Conservation (phyloP, 192 early-diverging fungal species). For the Coemansia guatemalensis region DNA sequence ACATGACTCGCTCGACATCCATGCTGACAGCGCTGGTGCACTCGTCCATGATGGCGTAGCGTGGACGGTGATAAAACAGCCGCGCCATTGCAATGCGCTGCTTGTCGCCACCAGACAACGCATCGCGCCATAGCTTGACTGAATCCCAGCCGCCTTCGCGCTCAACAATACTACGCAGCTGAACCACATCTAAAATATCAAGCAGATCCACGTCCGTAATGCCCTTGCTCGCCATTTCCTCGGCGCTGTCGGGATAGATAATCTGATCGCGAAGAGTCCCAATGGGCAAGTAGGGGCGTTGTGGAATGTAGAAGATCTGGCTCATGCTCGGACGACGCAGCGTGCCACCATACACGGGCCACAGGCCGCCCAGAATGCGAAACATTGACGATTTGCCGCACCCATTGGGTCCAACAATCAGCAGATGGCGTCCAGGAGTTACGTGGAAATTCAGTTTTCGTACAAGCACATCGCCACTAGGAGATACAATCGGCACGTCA, state of each 20-base stretch:
- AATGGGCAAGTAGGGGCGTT: constrained; percentile 93
- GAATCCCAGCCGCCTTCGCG: constrained; percentile 90
- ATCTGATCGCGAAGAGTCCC: constrained; percentile 96
- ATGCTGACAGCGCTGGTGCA: constrained; percentile 89
- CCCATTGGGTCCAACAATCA: constrained; percentile 95
- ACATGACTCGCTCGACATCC: constrained; percentile 93
- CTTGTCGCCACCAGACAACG: constrained; percentile 96
- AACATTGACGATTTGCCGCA: constrained; percentile 93
- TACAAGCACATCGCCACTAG: constrained; percentile 92
- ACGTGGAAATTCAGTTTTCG: constrained; percentile 84
- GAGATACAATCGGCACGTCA: constrained; percentile 91
- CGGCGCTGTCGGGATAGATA: constrained; percentile 90
- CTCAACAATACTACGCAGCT: constrained; percentile 79
- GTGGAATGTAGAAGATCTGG: constrained; percentile 97
- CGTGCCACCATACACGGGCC: constrained; percentile 90
- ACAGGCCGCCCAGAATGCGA: constrained; percentile 93
- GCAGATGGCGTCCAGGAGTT: constrained; percentile 84
- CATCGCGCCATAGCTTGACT: constrained; percentile 87
- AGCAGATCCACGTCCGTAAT: constrained; percentile 78
- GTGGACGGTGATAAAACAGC: constrained; percentile 94
- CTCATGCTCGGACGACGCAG: constrained; percentile 72
- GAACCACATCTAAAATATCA: constrained; percentile 79
- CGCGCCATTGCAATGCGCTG: constrained; percentile 95
- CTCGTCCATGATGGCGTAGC: constrained; percentile 96
- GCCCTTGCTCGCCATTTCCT: constrained; percentile 72